A percentile compares a stretch with the other conserved stretches of the same genome.
These are phyloP conservation scores for Myochromella boudieri DNA, from an alignment of 768 basidiomycete species.

Conservation along the genomic window DNA sequence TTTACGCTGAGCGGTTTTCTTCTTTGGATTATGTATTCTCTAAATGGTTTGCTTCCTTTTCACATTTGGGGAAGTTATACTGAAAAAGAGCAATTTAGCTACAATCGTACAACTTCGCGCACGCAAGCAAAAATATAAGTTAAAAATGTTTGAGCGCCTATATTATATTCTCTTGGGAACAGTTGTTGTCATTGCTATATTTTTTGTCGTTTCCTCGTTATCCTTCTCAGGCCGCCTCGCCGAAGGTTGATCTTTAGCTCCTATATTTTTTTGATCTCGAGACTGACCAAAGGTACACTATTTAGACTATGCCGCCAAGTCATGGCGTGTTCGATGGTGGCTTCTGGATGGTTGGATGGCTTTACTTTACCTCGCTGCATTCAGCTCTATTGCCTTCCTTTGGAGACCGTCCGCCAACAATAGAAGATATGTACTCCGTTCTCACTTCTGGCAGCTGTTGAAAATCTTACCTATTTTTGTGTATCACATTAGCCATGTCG, in stretches of 20 bases:
- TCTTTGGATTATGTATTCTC: slow-evolving; percentile 90
- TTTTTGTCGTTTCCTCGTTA: slow-evolving; percentile 92
- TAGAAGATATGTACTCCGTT: slow-evolving; percentile 63
- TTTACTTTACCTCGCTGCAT: slow-evolving; percentile 81
- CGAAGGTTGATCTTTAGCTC: slow-evolving; percentile 59
- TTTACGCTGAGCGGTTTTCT: slow-evolving; percentile 96
- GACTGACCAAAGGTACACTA: not conserved
- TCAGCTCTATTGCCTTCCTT: slow-evolving; percentile 79
- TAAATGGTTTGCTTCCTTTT: slow-evolving; percentile 65
- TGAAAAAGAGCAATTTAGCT: slow-evolving; percentile 38
- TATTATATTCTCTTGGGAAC: slow-evolving; percentile 83
- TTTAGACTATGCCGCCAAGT: slow-evolving; percentile 86
- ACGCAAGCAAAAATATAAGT: slow-evolving; percentile 84
- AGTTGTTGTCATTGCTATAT: slow-evolving; percentile 78
- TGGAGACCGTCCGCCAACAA: slow-evolving; percentile 95
- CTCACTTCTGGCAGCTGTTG: slow-evolving; percentile 16
- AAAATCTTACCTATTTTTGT: slow-evolving; percentile 21
- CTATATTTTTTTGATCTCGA: slow-evolving; percentile 6
- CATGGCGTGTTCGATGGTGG: slow-evolving; percentile 94
- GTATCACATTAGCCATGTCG: slow-evolving; percentile 85
- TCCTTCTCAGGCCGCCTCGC: slow-evolving; percentile 89
- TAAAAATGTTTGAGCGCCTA: slow-evolving; percentile 85
- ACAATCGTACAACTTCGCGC: slow-evolving; percentile 86
- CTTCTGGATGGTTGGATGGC: slow-evolving; percentile 93
- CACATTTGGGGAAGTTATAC: not conserved